phyloP scores from a whole-genome alignment of 1,139 yeast species.

The Taphrina flavorubra region DNA sequence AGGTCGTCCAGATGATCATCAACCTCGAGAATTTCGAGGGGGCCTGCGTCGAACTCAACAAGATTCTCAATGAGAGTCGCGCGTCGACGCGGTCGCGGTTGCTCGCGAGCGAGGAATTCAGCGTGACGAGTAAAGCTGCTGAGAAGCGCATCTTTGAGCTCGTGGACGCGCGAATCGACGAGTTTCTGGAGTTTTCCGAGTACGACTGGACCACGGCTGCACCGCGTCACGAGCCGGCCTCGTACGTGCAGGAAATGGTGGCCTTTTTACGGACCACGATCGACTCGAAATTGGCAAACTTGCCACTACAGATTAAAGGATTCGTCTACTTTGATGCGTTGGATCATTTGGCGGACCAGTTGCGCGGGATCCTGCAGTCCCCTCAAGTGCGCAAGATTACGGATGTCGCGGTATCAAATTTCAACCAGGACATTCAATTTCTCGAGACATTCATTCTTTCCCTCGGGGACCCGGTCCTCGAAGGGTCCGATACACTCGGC shows the following conservation, averaged over 20 bases:
- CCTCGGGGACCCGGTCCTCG: conserved; percentile 52
- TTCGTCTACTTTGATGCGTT: conserved; percentile 82
- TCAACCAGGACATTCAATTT: conserved; percentile 66
- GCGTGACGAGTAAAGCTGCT: conserved; percentile 69
- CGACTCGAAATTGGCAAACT: conserved; percentile 79
- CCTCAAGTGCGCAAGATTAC: conserved; percentile 53
- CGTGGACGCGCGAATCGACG: conserved; percentile 74
- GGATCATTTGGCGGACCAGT: conserved; percentile 78
- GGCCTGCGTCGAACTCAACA: conserved; percentile 58
- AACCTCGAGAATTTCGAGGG: conserved; percentile 82
- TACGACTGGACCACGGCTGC: conserved; percentile 69
- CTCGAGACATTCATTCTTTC: conserved; percentile 61
- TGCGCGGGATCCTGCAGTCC: conserved; percentile 63
- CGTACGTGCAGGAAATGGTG: conserved; percentile 83
- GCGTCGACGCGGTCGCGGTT: conserved; percentile 60
- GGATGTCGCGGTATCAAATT: conserved; percentile 62
- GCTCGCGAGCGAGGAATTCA: conserved; percentile 63
- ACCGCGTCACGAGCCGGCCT: conserved; percentile 67
- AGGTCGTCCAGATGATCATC: conserved; percentile 84
- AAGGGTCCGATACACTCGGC: conserved; percentile 56
- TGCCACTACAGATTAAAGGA: conserved; percentile 79
- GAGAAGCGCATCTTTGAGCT: conserved; percentile 73
- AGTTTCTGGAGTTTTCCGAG: conserved; percentile 81
- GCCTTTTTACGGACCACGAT: conserved; percentile 84
- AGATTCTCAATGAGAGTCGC: conserved; percentile 55